Evolutionary conservation across 495 filamentous ascomycete genomes (phyloP).

Genomic region (Penicillium psychrofluorescens): DNA sequence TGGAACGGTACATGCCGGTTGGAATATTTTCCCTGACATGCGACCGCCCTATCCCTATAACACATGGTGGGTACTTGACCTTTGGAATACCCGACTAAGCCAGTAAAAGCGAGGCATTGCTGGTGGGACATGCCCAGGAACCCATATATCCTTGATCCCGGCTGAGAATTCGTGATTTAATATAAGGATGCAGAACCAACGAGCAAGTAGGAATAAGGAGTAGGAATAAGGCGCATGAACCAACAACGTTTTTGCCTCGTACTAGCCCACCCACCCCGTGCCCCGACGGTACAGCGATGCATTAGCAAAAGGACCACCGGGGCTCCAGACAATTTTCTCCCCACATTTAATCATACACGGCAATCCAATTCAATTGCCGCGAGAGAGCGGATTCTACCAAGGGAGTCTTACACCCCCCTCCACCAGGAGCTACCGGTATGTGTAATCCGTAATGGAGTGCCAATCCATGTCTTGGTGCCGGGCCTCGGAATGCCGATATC

Average conservation of each 20-base stretch:
- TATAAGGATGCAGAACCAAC: conserved; percentile 11
- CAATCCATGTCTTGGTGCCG: background rate
- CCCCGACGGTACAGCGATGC: too few species aligned
- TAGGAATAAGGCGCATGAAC: conserved; percentile 6
- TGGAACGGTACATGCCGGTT: too few species aligned
- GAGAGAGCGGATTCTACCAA: too few species aligned
- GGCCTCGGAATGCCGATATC: background rate
- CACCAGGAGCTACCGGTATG: background rate
- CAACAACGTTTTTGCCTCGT: background rate
- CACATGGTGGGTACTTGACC: too few species aligned
- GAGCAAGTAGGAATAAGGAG: conserved; percentile 7
- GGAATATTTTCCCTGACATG: too few species aligned
- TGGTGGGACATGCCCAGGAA: background rate
- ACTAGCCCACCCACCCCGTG: background rate
- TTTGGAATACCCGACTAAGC: too few species aligned
- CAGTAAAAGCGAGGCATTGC: background rate
- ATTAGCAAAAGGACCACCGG: too few species aligned
- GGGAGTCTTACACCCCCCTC: background rate
- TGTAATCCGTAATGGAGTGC: background rate
- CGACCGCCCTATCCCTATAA: too few species aligned
- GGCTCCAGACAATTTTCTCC: too few species aligned
- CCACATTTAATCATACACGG: too few species aligned
- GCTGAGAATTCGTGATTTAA: conserved; percentile 8
- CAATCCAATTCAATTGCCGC: too few species aligned
- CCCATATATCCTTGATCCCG: conserved; percentile 1